Conservation (phyloP, 192 early-diverging fungal genomes). For the Obelidium mucronatum region DNA sequence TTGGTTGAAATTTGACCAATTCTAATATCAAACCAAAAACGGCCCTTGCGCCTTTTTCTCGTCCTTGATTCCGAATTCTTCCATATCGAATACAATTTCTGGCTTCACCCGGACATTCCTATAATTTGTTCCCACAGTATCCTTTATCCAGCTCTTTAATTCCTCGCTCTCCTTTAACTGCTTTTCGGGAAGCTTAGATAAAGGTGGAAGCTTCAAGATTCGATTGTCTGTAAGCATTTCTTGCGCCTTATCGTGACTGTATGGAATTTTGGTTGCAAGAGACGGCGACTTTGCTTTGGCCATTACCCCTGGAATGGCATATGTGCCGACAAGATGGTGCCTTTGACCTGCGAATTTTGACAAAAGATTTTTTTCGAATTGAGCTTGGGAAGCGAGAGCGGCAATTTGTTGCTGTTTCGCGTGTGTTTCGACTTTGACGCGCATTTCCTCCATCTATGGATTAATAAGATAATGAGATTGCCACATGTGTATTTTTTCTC, state of each 20-base stretch:
- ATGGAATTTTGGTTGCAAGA: not conserved
- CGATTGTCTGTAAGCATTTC: constrained; percentile 2
- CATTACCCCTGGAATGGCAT: constrained; percentile 53
- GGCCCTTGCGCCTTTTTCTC: constrained; percentile 54
- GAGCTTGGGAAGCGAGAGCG: not conserved
- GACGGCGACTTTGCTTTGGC: not conserved
- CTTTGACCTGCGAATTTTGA: constrained; percentile 36
- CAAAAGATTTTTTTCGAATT: constrained; percentile 23
- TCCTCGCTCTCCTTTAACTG: constrained; percentile 45
- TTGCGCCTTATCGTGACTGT: not conserved
- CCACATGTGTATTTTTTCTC: too few relatives aligned
- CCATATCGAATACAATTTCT: not conserved
- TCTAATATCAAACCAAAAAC: constrained; percentile 47
- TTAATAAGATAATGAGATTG: not conserved
- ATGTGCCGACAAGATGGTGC: constrained; percentile 58
- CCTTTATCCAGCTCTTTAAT: constrained; percentile 44
- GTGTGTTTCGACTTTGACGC: constrained; percentile 32
- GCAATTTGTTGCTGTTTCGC: constrained; percentile 18
- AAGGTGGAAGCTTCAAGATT: constrained; percentile 32
- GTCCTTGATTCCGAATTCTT: not conserved
- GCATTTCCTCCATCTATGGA: constrained; percentile 46
- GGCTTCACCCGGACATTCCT: constrained; percentile 22
- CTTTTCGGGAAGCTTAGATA: constrained; percentile 42
- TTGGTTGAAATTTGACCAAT: not conserved
- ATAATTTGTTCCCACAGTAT: constrained; percentile 41